Conservation (phyloP, 1,284 basidiomycete species). For the Ceratobasidium sp. region DNA sequence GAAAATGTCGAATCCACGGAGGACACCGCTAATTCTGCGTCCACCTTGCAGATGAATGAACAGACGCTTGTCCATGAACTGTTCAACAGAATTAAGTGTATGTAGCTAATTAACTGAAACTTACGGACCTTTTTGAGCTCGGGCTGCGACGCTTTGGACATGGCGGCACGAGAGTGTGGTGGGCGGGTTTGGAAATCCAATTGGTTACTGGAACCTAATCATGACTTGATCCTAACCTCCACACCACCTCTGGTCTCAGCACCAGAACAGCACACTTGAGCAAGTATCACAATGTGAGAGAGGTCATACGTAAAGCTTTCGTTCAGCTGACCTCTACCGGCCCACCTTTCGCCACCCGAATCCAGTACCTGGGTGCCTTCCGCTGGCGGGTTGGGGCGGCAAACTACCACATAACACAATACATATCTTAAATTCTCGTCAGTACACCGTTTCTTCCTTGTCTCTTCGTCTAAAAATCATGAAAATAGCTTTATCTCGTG, state of each 20-base stretch:
- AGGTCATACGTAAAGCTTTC: constrained; percentile 16
- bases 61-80: constrained; percentile 99
- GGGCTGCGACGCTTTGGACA: constrained; percentile 93
- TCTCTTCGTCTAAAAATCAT: constrained; percentile 20
- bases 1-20: constrained; percentile 99
- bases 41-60: constrained; percentile 97
- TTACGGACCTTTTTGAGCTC: constrained; percentile 90
- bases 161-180: constrained; percentile 57
- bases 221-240: constrained; percentile 33
- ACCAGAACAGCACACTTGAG: constrained; percentile 14
- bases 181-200: constrained; percentile 42
- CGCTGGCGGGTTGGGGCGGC: constrained; percentile 26
- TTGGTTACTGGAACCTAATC: constrained; percentile 16
- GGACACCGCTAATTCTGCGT: constrained; percentile 93
- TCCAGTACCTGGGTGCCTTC: constrained; percentile 4
- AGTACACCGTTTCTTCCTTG: constrained; percentile 6
- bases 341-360: constrained; percentile 14
- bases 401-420: neutral
- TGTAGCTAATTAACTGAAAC: constrained; percentile 34
- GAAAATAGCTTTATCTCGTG: neutral
- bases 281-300: constrained; percentile 30
- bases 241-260: constrained; percentile 33
- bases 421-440: constrained; percentile 5
- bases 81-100: constrained; percentile 40
- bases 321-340: constrained; percentile 10